Evolutionary conservation across 257 asterid genomes (phyloP), one percentile per base, ranked within the genome.

Genomic region (Solanum dulcamara): DNA sequence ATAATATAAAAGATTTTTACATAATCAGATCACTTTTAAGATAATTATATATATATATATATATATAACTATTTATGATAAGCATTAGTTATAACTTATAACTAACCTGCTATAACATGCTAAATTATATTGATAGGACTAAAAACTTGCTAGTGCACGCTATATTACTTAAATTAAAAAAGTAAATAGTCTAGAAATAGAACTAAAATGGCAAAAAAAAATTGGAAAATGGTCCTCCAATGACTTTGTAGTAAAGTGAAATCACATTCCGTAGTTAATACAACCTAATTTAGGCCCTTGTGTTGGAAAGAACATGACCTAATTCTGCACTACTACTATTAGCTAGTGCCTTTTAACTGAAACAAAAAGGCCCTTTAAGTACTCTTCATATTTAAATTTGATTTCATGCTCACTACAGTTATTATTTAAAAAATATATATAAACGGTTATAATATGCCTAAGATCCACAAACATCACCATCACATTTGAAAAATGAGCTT

Each of bases 231-330:
- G 17, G 14, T 77, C 24, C 44, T 20, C 83, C 83, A 79, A 79
- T 79, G 83, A 79, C 44, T 79, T 79, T 17, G 83, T 48, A 79
- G 64, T 79, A 48, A 48, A 30, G 83, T 79, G 64, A 79, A 79
- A 28, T 79, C 28, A 79, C 48, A 11, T 48, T 79, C 64, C 17
- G 28, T 46, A 35, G n/a, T 44, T 33, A 17, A 8, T 42, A 17
- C 6, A 22, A 48, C 66, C 83, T 72, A 74, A 12, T 28, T 86
- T 24, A 81, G 22, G 53, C 60, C 72, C 40, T 24, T 62, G 32
- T 48, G 71, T 32, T 62, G 46, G 38, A 81, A 85, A 66, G 12
- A 84, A 85, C 82, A 88, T 85, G 93, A 90, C 95, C 94, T 92
- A 91, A 90, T 90, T 90, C 30, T 72, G 51, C 86, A 81, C 85